Conservation (phyloP, 345 rosid species). For the Geranium rotundifolium region DNA sequence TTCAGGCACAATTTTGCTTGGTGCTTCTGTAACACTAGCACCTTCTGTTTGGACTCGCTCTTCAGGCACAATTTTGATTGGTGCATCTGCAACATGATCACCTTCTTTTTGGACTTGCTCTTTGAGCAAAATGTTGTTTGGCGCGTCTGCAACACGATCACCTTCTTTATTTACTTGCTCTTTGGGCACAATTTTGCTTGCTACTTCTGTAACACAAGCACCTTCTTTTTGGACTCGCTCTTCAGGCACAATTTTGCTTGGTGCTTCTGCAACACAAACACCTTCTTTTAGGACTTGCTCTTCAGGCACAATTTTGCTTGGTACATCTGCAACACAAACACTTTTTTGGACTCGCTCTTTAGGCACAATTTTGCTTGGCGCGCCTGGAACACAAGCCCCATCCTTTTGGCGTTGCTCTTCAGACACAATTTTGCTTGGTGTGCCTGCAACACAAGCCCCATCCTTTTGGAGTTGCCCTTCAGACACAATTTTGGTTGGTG, state of each 20-base stretch:
- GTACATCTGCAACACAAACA: conserved; percentile 4
- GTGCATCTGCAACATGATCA: conserved; percentile 3
- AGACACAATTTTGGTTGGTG: background rate
- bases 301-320: background rate
- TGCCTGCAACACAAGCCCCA: too few relatives aligned
- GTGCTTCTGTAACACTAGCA: conserved; percentile 2
- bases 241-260: conserved; percentile 3
- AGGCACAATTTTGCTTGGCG: too few relatives aligned
- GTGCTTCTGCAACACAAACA: conserved; percentile 12
- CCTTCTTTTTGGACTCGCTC: too few relatives aligned
- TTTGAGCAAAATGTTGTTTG: too few relatives aligned
- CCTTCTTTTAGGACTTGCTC: conserved; percentile 6
- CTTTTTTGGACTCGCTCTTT: too few relatives aligned
- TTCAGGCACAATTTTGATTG: background rate
- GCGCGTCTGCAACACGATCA: conserved; percentile 8
- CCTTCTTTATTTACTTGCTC: conserved; percentile 17
- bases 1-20: too few relatives aligned
- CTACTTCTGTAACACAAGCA: too few relatives aligned
- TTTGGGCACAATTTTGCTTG: conserved; percentile 4
- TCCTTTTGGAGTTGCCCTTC: too few relatives aligned
- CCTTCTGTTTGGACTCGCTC: conserved; percentile 8
- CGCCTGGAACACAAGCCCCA: conserved; percentile 11
- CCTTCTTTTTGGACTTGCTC: too few relatives aligned
- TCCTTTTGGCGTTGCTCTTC: conserved; percentile 18
- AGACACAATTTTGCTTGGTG: background rate